A percentile compares a stretch with the other conserved stretches of the same genome.
phyloP scores from a whole-genome alignment of 1,284 basidiomycete species.

The Ustilago esculenta region DNA sequence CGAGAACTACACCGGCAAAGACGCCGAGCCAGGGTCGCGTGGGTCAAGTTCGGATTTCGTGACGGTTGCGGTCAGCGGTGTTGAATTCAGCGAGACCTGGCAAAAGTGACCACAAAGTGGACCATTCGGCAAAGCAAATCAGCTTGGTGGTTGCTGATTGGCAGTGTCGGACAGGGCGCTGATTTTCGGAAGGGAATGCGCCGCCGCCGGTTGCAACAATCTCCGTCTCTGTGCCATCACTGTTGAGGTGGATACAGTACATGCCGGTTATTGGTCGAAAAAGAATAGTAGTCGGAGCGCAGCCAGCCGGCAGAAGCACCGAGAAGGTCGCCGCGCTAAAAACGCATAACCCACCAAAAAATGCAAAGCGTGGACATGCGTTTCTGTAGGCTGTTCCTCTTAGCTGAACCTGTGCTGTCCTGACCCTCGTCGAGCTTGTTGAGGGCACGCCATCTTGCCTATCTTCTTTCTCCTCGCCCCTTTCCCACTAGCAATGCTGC shows the following conservation, averaged over 20 bases:
- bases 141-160: neutral
- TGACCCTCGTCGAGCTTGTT: too few species aligned
- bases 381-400: neutral
- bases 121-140: conserved; percentile 5
- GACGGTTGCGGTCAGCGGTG: conserved; percentile 3
- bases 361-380: conserved; percentile 1
- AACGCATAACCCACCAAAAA: neutral
- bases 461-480: neutral
- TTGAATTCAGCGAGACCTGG: too few species aligned
- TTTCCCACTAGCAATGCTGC: conserved; percentile 33
- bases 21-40: conserved; percentile 7
- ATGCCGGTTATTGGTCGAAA: conserved; percentile 5
- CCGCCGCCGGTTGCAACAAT: conserved; percentile 9
- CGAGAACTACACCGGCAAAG: too few species aligned
- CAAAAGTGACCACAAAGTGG: too few species aligned
- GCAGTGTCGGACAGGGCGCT: neutral
- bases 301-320: conserved; percentile 26
- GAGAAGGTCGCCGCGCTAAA: conserved; percentile 17
- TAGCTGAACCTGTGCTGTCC: too few species aligned
- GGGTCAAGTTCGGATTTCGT: conserved; percentile 11
- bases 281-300: conserved; percentile 18
- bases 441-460: neutral
- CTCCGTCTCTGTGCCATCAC: too few species aligned
- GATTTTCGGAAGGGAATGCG: conserved; percentile 5
- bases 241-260: too few species aligned